Evolutionary conservation across 805 yeast genomes (phyloP), one percentile per base, ranked within the genome.

Genomic region (Metschnikowia matae): DNA sequence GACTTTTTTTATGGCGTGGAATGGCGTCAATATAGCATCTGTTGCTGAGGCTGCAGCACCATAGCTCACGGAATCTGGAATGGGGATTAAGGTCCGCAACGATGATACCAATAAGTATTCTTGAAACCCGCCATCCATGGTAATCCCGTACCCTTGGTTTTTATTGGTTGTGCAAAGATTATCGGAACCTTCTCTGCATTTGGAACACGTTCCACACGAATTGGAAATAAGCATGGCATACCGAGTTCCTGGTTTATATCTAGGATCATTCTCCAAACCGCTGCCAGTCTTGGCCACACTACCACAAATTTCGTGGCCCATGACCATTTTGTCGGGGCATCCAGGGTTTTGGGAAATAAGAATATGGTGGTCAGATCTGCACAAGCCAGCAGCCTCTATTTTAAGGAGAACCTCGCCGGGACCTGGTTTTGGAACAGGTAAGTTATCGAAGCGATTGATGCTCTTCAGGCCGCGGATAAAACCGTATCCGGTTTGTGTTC

Each of bases 231-330:
- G 48, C 44, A 73, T 46, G 14, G 67, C 59, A 50, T 60, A 68
- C 32, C 77, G 58, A 5, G 57, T 54, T 2, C 77, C 77, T 8
- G 58, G 45, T 38, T 51, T 49, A 49, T 62, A 72, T n/a, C 52
- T 31, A 17, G 60, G 60, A 48, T 62, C 57, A 13, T 52, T 54
- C 5, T 58, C 55, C 40, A 67, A 54, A 4, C 52, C 61, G 1
- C 52, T 44, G 14, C 78, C 77, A 1, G 62, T 68, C 14, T 60
- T 56, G 31, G 62, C 68, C 6, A 72, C 57, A 43, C 58, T 63
- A 1, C 78, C 78, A 1, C 77, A 73, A 23, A 73, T 68, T 53
- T 73, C 78, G 55, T 73, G 78, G 39, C 78, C 78, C 77, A 73
- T 71, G 11, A 73, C 68, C 55, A 73, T 70, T 38, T 57, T 53